Evolutionary conservation across 495 filamentous ascomycete species (phyloP), one percentile per base, ranked within the genome.

Genomic region (Aspergillus homomorphus): DNA sequence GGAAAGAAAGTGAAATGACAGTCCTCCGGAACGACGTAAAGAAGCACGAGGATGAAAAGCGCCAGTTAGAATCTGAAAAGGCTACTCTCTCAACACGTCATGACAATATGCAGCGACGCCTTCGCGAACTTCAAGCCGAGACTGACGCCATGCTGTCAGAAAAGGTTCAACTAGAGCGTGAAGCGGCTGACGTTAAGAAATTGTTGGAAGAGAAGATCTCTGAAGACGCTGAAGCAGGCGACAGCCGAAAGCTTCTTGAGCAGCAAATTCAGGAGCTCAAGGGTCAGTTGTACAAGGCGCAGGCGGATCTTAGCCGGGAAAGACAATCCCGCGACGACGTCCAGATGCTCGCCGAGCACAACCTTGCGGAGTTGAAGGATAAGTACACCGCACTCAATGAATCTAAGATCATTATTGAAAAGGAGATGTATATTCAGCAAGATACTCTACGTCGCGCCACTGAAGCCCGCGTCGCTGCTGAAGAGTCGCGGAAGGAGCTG

Each of bases 341-440:
- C 30, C 89, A 89, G 58, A 85, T 96, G 73, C 89, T 97, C 57
- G 84, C 89, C 2, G 91, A 97, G 59, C 91, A 96, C 75, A 95
- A 94, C 65, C 87, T 87, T 58, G 77, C 87, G 18, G 84, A 86
- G 45, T 73, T 98, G 56, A 87, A 90, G 64, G 84, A 92, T 20
- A 92, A 98, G 57, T 96, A 88, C 64, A 83, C 92, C 28, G 81
- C 82, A n/a, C 79, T 98, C 15, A 96, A 96, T 61, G 91, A 96
- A 41, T 88, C 92, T 5, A 98, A 98, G 72, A 96, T 97, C 63
- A 94, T 82, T 42, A 97, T 98, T 54, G 94, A 98, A 69, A 97
- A 96, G 71, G 95, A 98, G 71, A 91, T 98, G 73, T 98, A 97
- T 69, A 85, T 89, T n/a, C 94, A 98, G 64, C 92, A 97, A 70